phyloP scores from a whole-genome alignment of 2,329 filamentous ascomycete species.

The Xylaria sp. region DNA sequence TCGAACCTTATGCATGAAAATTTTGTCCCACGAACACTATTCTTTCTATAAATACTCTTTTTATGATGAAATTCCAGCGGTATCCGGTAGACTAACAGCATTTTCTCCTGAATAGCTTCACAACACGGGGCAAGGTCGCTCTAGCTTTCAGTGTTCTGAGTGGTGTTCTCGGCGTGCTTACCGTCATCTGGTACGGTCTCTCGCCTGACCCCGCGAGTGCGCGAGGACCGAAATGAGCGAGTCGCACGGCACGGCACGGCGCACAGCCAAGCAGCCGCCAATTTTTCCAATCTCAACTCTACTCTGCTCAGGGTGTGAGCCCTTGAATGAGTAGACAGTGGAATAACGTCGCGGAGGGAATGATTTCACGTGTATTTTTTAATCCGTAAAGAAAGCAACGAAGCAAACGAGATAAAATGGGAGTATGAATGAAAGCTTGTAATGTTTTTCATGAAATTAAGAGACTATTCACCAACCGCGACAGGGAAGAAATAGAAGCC shows the following conservation, averaged over 20 bases:
- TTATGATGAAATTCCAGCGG: neutral
- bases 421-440: too few species aligned
- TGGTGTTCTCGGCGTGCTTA: slow-evolving; percentile 62
- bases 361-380: too few species aligned
- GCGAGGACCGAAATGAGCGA: too few species aligned
- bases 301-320: too few species aligned
- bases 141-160: slow-evolving; percentile 66
- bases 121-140: slow-evolving; percentile 64
- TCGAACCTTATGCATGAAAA: neutral
- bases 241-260: too few species aligned
- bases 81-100: neutral
- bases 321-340: too few species aligned
- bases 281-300: neutral
- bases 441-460: too few species aligned
- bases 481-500: too few species aligned
- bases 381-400: too few species aligned
- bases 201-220: slow-evolving; percentile 24
- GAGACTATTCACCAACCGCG: too few species aligned
- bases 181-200: slow-evolving; percentile 63
- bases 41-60: neutral
- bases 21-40: neutral
- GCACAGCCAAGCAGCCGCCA: neutral
- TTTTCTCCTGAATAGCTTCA: slow-evolving; percentile 47
- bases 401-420: too few species aligned
- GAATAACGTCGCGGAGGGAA: too few species aligned